A percentile compares a stretch with the other conserved stretches of the same genome.
Conservation (phyloP, 176 grass and related monocot genomes). For the Triticum urartu region DNA sequence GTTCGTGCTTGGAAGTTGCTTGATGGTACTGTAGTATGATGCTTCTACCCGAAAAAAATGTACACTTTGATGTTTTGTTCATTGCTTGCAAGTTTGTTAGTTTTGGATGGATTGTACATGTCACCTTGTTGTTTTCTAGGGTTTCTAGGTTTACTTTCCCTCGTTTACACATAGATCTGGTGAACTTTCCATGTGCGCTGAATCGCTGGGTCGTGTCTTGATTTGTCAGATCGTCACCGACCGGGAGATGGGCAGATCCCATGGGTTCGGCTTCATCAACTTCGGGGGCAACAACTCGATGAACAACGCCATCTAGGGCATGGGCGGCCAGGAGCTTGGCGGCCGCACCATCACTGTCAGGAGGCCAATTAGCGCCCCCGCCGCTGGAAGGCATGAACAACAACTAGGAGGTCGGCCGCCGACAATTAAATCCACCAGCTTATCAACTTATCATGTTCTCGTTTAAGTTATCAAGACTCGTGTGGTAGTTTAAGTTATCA, state of each 20-base stretch:
- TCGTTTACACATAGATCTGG: not conserved
- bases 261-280: conserved; percentile 57
- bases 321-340: not conserved
- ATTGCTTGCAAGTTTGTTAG: not conserved
- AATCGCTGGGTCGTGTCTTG: not conserved
- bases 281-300: not conserved
- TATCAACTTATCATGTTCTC: not conserved
- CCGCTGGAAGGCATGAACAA: not conserved
- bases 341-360: not conserved
- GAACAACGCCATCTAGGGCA: not conserved
- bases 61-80: not conserved
- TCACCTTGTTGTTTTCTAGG: no score
- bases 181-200: not conserved
- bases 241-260: conserved; percentile 57
- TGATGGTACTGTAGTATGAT: not conserved
- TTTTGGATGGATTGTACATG: not conserved
- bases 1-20: not conserved
- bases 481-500: not conserved
- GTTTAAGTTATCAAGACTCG: not conserved
- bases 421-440: not conserved
- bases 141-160: not conserved
- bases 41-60: not conserved
- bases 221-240: conserved; percentile 47
- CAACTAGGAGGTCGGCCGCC: not conserved
- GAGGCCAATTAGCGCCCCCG: no score